These are phyloP conservation scores for Antitrichia curtipendula DNA, from an alignment of 225 moss, liverwort and hornwort genomes.

Conservation along the genomic window DNA sequence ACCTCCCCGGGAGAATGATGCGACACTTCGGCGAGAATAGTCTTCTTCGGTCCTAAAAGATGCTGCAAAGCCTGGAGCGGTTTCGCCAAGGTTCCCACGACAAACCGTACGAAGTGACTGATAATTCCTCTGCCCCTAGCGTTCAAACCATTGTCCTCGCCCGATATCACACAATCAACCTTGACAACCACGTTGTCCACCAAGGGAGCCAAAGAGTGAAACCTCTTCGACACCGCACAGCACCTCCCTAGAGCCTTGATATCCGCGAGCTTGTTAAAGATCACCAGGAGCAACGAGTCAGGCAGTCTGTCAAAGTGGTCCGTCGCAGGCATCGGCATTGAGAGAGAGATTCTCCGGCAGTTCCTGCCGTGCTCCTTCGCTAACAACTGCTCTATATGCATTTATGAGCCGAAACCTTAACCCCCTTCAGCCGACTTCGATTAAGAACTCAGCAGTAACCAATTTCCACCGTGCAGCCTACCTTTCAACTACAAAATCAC, in stretches of 20 bases:
- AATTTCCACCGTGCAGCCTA: background rate
- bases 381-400: slow-evolving; percentile 45
- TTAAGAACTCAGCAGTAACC: background rate
- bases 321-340: slow-evolving; percentile 40
- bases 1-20: slow-evolving; percentile 85
- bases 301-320: slow-evolving; percentile 76
- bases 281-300: slow-evolving; percentile 61
- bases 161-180: slow-evolving; percentile 81
- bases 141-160: slow-evolving; percentile 54
- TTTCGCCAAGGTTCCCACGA: slow-evolving; percentile 69
- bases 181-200: slow-evolving; percentile 86
- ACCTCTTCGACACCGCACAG: slow-evolving; percentile 78
- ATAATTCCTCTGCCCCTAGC: slow-evolving; percentile 60
- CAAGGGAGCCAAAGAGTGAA: slow-evolving; percentile 56
- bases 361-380: slow-evolving; percentile 57
- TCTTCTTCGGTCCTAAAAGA: slow-evolving; percentile 68
- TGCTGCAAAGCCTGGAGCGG: slow-evolving; percentile 69
- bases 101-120: slow-evolving; percentile 55
- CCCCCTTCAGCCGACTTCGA: background rate
- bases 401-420: background rate
- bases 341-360: slow-evolving; percentile 42
- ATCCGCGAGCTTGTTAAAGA: slow-evolving; percentile 78
- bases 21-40: slow-evolving; percentile 64
- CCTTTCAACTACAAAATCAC: background rate
- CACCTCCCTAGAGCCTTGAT: slow-evolving; percentile 76